These are phyloP conservation scores for Mortierella sp. DNA, from an alignment of 371 early-diverging fungal species.

Conservation along the genomic window DNA sequence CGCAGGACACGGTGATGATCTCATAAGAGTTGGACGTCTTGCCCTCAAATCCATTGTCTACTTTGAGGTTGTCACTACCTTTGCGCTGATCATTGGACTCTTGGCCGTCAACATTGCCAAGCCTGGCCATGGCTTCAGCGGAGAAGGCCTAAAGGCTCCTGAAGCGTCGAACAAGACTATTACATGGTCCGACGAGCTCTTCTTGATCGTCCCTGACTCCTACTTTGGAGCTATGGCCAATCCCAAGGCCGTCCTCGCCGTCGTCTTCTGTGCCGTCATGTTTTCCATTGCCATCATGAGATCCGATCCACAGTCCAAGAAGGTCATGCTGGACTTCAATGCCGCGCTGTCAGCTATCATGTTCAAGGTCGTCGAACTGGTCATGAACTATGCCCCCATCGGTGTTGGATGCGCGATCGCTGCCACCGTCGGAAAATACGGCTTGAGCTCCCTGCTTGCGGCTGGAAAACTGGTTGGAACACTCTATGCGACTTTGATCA, in stretches of 20 bases:
- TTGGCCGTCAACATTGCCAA: slow-evolving; percentile 71
- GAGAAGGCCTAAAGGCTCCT: slow-evolving; percentile 50
- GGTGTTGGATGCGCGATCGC: slow-evolving; percentile 78
- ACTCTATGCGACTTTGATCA: slow-evolving; percentile 69
- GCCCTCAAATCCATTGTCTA: slow-evolving; percentile 76
- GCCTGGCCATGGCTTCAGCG: slow-evolving; percentile 67
- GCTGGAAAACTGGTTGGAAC: slow-evolving; percentile 79
- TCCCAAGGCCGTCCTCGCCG: slow-evolving; percentile 67
- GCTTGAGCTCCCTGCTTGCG: slow-evolving; percentile 68
- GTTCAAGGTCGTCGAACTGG: slow-evolving; percentile 75
- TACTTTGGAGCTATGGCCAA: slow-evolving; percentile 66
- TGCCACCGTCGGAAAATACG: slow-evolving; percentile 74
- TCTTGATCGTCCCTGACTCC: slow-evolving; percentile 64
- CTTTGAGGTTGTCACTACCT: slow-evolving; percentile 74
- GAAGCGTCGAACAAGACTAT: slow-evolving; percentile 54
- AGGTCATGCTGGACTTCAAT: slow-evolving; percentile 67
- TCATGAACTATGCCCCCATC: slow-evolving; percentile 83
- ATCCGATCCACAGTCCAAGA: slow-evolving; percentile 62
- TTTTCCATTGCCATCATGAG: slow-evolving; percentile 75
- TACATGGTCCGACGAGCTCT: slow-evolving; percentile 62
- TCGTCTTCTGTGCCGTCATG: slow-evolving; percentile 77
- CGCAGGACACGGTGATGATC: slow-evolving; percentile 80
- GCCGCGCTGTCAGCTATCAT: slow-evolving; percentile 71
- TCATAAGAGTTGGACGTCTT: slow-evolving; percentile 68
- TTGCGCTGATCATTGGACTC: slow-evolving; percentile 79